Conservation (phyloP, 306 rosid species). For the Vigna hirtella region DNA sequence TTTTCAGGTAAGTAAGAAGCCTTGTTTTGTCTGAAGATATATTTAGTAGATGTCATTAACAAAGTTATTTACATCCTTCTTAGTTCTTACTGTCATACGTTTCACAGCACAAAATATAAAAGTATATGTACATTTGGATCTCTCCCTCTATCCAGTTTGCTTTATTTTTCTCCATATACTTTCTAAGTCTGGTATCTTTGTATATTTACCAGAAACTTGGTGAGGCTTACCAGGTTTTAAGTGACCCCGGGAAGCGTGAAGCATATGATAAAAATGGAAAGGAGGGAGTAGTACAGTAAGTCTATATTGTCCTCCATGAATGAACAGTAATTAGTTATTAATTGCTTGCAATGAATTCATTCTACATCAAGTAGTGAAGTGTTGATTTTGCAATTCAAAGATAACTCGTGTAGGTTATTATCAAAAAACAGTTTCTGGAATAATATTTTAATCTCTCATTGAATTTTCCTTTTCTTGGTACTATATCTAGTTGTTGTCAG, state of each 20-base stretch:
- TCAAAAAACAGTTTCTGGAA: conserved; percentile 31
- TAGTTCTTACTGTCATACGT: background rate
- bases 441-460: conserved; percentile 12
- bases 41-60: conserved; percentile 14
- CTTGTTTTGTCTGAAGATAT: conserved; percentile 24
- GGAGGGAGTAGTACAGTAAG: conserved; percentile 83
- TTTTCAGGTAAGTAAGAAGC: conserved; percentile 70
- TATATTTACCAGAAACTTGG: conserved; percentile 74
- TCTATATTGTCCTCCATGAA: conserved; percentile 41
- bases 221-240: conserved; percentile 97
- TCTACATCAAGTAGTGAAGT: conserved; percentile 29
- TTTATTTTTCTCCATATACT: conserved; percentile 25
- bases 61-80: conserved; percentile 32
- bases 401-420: background rate
- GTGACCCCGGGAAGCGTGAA: conserved; percentile 94
- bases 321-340: conserved; percentile 25
- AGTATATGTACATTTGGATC: conserved; percentile 21
- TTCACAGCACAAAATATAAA: conserved; percentile 1
- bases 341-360: background rate
- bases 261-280: conserved; percentile 86
- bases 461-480: background rate
- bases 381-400: conserved; percentile 25
- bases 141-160: conserved; percentile 10
- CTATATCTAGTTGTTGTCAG: background rate
- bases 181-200: conserved; percentile 34